Evolutionary conservation across 2,329 filamentous ascomycete species (phyloP).

Genomic region (Apiospora koreana): DNA sequence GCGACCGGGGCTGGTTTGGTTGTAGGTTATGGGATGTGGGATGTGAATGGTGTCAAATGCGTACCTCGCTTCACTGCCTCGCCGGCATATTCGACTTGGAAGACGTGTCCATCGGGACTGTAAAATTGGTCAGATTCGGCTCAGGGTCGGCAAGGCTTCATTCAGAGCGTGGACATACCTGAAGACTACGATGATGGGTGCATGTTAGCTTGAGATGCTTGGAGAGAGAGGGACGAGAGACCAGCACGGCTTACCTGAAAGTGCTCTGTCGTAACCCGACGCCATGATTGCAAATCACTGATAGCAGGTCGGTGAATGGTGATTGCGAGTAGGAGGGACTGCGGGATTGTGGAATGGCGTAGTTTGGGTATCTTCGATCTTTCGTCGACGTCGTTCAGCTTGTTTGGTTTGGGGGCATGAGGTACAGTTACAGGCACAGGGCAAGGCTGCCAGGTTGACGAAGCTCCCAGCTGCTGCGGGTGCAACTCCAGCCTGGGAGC

Average conservation of each 20-base stretch:
- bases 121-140: slow-evolving; percentile 19
- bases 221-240: slow-evolving; percentile 31
- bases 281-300: slow-evolving; percentile 57
- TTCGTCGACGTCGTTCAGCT: slow-evolving; percentile 12
- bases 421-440: slow-evolving; percentile 10
- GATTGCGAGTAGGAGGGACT: slow-evolving; percentile 14
- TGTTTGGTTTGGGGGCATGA: slow-evolving; percentile 12
- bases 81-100: slow-evolving; percentile 98
- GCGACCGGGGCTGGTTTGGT: background rate
- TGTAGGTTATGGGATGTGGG: background rate
- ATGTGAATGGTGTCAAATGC: slow-evolving; percentile 19
- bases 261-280: slow-evolving; percentile 97
- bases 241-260: slow-evolving; percentile 73
- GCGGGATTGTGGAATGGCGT: slow-evolving; percentile 14
- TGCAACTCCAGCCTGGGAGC: slow-evolving; percentile 2
- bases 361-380: slow-evolving; percentile 12
- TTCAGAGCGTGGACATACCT: slow-evolving; percentile 55
- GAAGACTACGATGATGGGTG: slow-evolving; percentile 66
- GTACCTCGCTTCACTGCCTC: slow-evolving; percentile 97
- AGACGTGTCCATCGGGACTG: slow-evolving; percentile 98
- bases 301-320: background rate
- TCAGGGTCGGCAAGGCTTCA: background rate
- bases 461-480: slow-evolving; percentile 21
- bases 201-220: slow-evolving; percentile 43
- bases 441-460: slow-evolving; percentile 32